Conservation (phyloP, 352 stramenopile genomes). For the Phytophthora pluvialis region DNA sequence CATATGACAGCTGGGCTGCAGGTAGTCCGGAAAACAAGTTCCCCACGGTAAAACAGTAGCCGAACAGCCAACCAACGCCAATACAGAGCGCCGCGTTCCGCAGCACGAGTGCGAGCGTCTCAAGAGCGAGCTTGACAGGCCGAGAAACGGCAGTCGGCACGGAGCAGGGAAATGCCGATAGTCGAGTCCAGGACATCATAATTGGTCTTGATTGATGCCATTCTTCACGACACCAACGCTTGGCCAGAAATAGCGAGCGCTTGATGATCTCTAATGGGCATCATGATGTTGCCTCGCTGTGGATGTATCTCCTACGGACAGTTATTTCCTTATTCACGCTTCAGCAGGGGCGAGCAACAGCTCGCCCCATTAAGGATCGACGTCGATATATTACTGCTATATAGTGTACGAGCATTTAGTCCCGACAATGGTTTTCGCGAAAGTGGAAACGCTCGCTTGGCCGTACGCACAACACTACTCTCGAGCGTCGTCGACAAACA, state of each 20-base stretch:
- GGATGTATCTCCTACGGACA: too few species aligned
- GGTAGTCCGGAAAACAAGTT: slow-evolving; percentile 8
- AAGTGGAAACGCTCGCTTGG: not conserved
- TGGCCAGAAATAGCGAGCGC: not conserved
- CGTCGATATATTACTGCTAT: slow-evolving; percentile 33
- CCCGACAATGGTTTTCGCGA: not conserved
- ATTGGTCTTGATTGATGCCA: too few species aligned
- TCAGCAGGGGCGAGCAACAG: not conserved
- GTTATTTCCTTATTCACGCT: not conserved
- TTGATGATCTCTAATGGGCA: too few species aligned
- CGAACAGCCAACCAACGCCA: slow-evolving; percentile 12
- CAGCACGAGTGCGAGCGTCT: slow-evolving; percentile 1
- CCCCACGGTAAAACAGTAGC: slow-evolving; percentile 15
- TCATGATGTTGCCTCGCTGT: too few species aligned
- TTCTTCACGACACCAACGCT: not conserved
- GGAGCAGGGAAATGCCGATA: not conserved
- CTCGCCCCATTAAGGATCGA: slow-evolving; percentile 6
- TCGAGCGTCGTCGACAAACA: slow-evolving; percentile 78
- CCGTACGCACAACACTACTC: slow-evolving; percentile 43
- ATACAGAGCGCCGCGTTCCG: slow-evolving; percentile 10
- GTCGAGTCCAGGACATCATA: not conserved
- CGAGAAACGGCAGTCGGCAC: not conserved
- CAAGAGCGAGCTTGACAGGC: not conserved
- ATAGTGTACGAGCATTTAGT: slow-evolving; percentile 8
- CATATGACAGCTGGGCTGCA: slow-evolving; percentile 9